A percentile compares a stretch with the other conserved stretches of the same genome.
Conservation (phyloP, 1,284 basidiomycete species). For the Ceratobasidium sp. region DNA sequence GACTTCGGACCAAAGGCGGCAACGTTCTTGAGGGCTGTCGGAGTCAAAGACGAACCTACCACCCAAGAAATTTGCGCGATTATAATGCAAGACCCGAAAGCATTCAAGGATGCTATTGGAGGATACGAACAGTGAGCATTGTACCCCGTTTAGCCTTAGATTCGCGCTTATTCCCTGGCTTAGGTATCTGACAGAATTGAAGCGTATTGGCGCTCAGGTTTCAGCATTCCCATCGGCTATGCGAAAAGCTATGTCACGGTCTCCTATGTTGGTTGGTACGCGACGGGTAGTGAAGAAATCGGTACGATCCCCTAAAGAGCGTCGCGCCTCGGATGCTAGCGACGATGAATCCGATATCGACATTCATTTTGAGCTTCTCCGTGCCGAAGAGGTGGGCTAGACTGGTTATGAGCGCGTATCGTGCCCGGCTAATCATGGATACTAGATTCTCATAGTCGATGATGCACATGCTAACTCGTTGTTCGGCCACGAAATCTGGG, state of each 20-base stretch:
- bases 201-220: constrained; percentile 84
- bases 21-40: constrained; percentile 85
- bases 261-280: constrained; percentile 75
- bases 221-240: constrained; percentile 68
- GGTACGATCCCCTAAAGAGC: constrained; percentile 61
- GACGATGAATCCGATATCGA: constrained; percentile 52
- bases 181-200: constrained; percentile 85
- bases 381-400: constrained; percentile 53
- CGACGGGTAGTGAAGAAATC: constrained; percentile 53
- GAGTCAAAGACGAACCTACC: constrained; percentile 89
- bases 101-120: constrained; percentile 75
- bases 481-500: constrained; percentile 80
- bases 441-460: constrained; percentile 79
- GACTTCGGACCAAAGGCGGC: constrained; percentile 89
- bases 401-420: background rate
- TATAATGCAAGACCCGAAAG: constrained; percentile 69
- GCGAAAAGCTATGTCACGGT: constrained; percentile 70
- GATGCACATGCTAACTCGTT: constrained; percentile 79
- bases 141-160: background rate
- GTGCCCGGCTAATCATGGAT: constrained; percentile 15
- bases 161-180: background rate
- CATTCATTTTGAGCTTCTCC: constrained; percentile 71
- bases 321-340: constrained; percentile 50
- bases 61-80: constrained; percentile 71
- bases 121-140: constrained; percentile 67